A percentile compares a stretch with the other conserved stretches of the same genome.
Conservation (phyloP, 805 yeast species). For the Saccharomyces jurei region DNA sequence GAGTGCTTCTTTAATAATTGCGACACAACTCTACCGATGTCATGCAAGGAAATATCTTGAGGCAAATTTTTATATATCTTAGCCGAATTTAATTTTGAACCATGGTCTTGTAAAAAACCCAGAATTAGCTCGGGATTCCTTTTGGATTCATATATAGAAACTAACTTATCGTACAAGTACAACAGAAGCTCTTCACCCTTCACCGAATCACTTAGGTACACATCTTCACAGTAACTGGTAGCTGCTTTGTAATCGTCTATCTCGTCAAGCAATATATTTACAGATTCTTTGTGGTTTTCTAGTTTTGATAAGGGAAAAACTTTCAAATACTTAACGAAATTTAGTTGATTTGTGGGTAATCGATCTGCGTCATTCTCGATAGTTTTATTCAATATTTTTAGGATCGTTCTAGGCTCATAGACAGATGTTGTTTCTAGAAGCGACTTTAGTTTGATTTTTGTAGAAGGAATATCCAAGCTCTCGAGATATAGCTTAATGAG, state of each 20-base stretch:
- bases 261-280: constrained; percentile 52
- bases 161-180: constrained; percentile 32
- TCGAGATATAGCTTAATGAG: constrained; percentile 40
- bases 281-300: constrained; percentile 53
- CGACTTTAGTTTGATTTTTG: constrained; percentile 27
- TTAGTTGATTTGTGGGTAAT: constrained; percentile 3
- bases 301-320: constrained; percentile 52
- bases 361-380: not conserved
- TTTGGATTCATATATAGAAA: constrained; percentile 5
- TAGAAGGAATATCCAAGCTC: constrained; percentile 11
- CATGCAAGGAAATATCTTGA: constrained; percentile 35
- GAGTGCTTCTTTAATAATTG: constrained; percentile 37
- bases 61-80: constrained; percentile 46
- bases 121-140: constrained; percentile 5
- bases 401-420: constrained; percentile 35
- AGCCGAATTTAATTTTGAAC: constrained; percentile 14
- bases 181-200: constrained; percentile 38
- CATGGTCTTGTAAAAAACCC: constrained; percentile 22
- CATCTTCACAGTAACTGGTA: constrained; percentile 47
- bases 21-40: constrained; percentile 38
- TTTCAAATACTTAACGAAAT: constrained; percentile 23
- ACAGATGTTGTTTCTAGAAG: constrained; percentile 30
- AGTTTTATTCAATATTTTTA: constrained; percentile 13
- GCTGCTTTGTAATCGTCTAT: constrained; percentile 52
- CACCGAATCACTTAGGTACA: constrained; percentile 33